These are phyloP conservation scores for Tylopilus subfusipes DNA, from an alignment of 768 basidiomycete species.

Conservation along the genomic window DNA sequence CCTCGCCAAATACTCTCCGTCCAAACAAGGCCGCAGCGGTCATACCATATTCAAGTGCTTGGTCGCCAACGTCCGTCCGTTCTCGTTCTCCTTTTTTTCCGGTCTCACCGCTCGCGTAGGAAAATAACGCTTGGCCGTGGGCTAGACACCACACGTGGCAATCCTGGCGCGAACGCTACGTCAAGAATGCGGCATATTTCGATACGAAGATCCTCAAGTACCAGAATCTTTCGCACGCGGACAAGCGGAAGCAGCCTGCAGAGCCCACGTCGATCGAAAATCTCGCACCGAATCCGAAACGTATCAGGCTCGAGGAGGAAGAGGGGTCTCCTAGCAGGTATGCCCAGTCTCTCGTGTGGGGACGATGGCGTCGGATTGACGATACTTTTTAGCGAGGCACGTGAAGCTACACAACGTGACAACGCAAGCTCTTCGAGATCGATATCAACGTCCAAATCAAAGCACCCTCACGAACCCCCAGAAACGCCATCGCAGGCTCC, in stretches of 20 bases:
- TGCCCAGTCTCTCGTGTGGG: background rate
- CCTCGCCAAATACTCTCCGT: conserved; percentile 47
- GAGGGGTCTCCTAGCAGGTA: conserved; percentile 1
- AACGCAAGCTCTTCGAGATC: background rate
- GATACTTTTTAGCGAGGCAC: conserved; percentile 2
- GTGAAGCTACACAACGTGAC: background rate
- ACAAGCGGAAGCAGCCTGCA: background rate
- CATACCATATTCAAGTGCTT: conserved; percentile 42
- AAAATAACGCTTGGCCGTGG: conserved; percentile 47
- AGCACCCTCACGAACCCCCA: background rate
- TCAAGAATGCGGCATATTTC: conserved; percentile 40
- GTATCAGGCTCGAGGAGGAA: conserved; percentile 1
- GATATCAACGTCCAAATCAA: background rate
- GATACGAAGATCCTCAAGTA: conserved; percentile 41
- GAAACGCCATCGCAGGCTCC: background rate
- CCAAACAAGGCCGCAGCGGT: conserved; percentile 41
- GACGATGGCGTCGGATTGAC: background rate
- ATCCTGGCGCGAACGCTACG: conserved; percentile 66
- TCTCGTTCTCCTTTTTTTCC: background rate
- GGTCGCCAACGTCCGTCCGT: conserved; percentile 42
- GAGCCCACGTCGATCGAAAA: background rate
- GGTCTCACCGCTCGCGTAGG: conserved; percentile 26
- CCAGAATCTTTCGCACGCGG: conserved; percentile 20
- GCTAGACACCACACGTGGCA: conserved; percentile 48
- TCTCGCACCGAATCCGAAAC: conserved; percentile 3